Evolutionary conservation across 148 eudicot species (phyloP).

Genomic region (Rhododendron molle): DNA sequence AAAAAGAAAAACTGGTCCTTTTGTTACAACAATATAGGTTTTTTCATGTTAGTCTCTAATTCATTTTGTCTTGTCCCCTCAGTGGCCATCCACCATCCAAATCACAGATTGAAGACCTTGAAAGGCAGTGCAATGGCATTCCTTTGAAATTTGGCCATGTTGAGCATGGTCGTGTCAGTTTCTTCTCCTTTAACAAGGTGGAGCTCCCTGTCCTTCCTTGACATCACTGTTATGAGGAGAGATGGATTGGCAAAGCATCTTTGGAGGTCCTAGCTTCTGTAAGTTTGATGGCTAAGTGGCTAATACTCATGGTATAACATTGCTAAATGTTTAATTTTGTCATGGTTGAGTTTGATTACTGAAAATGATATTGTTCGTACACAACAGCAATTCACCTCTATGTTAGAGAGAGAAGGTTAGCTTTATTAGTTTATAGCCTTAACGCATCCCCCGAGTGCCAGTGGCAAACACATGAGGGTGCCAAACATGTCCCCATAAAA

Average conservation of each 20-base stretch:
- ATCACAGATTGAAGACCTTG: slow-evolving; percentile 53
- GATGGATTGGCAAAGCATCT: background rate
- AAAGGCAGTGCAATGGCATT: slow-evolving; percentile 42
- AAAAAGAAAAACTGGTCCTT: background rate
- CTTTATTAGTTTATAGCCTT: background rate
- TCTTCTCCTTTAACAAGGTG: slow-evolving; percentile 52
- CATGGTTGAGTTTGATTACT: background rate
- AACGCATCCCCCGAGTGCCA: background rate
- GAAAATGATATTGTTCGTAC: background rate
- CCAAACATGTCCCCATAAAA: background rate
- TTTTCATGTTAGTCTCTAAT: background rate
- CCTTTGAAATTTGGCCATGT: slow-evolving; percentile 59
- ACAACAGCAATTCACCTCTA: background rate
- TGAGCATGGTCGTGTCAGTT: slow-evolving; percentile 77
- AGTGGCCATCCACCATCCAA: slow-evolving; percentile 67
- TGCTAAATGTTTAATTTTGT: background rate
- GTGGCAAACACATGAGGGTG: background rate
- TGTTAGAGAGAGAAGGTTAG: background rate
- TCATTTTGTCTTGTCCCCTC: background rate
- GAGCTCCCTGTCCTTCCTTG: slow-evolving; percentile 65
- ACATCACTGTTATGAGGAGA: slow-evolving; percentile 8
- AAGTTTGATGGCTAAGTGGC: background rate
- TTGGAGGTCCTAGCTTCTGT: background rate
- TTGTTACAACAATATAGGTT: background rate
- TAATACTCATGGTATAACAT: background rate